A percentile compares a stretch with the other conserved stretches of the same genome.
phyloP scores from a whole-genome alignment of 2,329 filamentous ascomycete species.

The Bipolaris gigantea region DNA sequence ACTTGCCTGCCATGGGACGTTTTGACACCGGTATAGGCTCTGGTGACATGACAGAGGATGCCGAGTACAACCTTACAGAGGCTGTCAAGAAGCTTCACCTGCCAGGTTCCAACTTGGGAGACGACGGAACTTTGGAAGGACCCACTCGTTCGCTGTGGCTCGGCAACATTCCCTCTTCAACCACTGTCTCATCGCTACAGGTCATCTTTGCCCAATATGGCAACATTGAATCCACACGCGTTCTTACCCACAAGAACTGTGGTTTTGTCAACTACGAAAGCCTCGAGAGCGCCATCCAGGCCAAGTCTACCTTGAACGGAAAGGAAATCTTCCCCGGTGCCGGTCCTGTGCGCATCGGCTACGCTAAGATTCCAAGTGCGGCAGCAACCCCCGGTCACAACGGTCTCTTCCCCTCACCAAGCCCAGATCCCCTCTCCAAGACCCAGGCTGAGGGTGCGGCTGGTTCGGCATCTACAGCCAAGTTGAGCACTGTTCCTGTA shows the following conservation, averaged over 20 bases:
- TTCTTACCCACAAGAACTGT: constrained; percentile 97
- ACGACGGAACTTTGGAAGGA: constrained; percentile 81
- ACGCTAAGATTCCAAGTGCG: constrained; percentile 90
- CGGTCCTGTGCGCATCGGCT: constrained; percentile 92
- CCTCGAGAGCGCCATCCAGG: constrained; percentile 85
- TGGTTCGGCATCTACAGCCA: constrained; percentile 40
- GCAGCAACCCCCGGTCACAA: constrained; percentile 87
- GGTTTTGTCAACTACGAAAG: constrained; percentile 98
- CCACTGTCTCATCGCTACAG: constrained; percentile 89
- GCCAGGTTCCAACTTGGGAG: constrained; percentile 64
- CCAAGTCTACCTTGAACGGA: constrained; percentile 84
- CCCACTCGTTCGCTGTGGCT: constrained; percentile 95
- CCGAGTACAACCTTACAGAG: constrained; percentile 77
- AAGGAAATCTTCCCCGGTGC: constrained; percentile 98
- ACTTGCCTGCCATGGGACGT: constrained; percentile 63
- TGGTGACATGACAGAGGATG: constrained; percentile 74
- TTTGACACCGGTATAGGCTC: constrained; percentile 72
- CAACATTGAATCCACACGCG: constrained; percentile 84
- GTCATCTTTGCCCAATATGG: constrained; percentile 96
- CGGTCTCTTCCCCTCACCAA: constrained; percentile 85
- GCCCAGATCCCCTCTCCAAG: constrained; percentile 77
- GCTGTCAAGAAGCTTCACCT: constrained; percentile 73
- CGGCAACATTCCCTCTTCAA: constrained; percentile 94
- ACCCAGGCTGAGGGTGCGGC: constrained; percentile 47
- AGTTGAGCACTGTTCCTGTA: constrained; percentile 45